Percentiles rank a stretch among this genome's conserved stretches.
Evolutionary conservation across 805 yeast genomes (phyloP).

Genomic region (Nakazawaea siamensis): DNA sequence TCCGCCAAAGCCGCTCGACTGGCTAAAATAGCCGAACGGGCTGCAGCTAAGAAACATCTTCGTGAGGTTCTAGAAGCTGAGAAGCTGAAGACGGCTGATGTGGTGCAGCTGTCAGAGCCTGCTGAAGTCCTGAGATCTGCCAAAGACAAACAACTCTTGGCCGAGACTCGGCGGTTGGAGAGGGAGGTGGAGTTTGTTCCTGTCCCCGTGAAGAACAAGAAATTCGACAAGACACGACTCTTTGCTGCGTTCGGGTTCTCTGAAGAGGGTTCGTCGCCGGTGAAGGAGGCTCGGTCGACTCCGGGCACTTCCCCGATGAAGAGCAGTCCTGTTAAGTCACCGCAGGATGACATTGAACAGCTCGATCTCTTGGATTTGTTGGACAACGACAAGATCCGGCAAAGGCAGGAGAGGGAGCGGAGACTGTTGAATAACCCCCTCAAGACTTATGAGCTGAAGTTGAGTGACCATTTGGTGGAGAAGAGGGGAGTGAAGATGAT

Average conservation of each 20-base stretch:
- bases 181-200: slow-evolving; percentile 4
- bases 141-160: slow-evolving; percentile 8
- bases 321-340: slow-evolving; percentile 10
- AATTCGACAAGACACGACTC: slow-evolving; percentile 16
- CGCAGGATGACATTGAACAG: slow-evolving; percentile 13
- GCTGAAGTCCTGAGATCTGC: slow-evolving; percentile 5
- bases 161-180: slow-evolving; percentile 12
- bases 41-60: slow-evolving; percentile 12
- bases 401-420: background rate
- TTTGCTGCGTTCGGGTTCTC: slow-evolving; percentile 11
- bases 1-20: slow-evolving; percentile 17
- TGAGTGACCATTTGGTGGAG: slow-evolving; percentile 9
- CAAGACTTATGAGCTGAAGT: slow-evolving; percentile 5
- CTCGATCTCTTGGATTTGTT: slow-evolving; percentile 9
- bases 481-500: slow-evolving; percentile 9
- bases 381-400: slow-evolving; percentile 8
- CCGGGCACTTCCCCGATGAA: slow-evolving; percentile 11
- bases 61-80: slow-evolving; percentile 13
- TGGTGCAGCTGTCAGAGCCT: slow-evolving; percentile 6
- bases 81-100: slow-evolving; percentile 4
- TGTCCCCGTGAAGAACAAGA: slow-evolving; percentile 7
- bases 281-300: slow-evolving; percentile 11
- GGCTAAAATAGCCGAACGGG: slow-evolving; percentile 21
- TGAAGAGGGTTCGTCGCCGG: slow-evolving; percentile 1
- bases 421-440: slow-evolving; percentile 9